Percentiles rank a stretch among this genome's conserved stretches.
Evolutionary conservation across 768 basidiomycete genomes (phyloP).

Genomic region (Auriculariales sp.): DNA sequence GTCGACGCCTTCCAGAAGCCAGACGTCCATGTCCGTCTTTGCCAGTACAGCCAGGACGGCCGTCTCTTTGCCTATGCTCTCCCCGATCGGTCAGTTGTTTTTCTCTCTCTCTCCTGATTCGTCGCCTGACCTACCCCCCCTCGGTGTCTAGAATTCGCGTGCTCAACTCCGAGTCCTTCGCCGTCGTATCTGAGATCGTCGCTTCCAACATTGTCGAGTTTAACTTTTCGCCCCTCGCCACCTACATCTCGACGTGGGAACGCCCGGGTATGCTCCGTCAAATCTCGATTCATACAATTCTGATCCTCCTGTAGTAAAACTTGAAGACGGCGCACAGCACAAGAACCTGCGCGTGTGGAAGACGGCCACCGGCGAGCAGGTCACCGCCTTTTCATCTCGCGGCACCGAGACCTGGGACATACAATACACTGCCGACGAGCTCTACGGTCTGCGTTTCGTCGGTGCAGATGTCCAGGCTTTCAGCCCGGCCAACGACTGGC

Average conservation of each 20-base stretch:
- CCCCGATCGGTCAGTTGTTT: constrained; percentile 47
- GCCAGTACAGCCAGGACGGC: constrained; percentile 76
- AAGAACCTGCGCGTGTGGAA: constrained; percentile 91
- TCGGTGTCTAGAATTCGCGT: constrained; percentile 59
- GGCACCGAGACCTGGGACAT: constrained; percentile 82
- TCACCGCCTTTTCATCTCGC: constrained; percentile 81
- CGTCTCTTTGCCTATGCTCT: constrained; percentile 76
- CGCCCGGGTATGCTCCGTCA: constrained; percentile 42
- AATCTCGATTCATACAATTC: background rate
- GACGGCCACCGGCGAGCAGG: constrained; percentile 71
- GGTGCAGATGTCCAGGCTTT: constrained; percentile 74
- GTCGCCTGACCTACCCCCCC: constrained; percentile 10
- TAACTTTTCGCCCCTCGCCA: constrained; percentile 85
- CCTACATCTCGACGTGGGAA: constrained; percentile 92
- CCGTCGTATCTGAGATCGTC: constrained; percentile 57
- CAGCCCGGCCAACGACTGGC: constrained; percentile 57
- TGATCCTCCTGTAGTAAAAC: constrained; percentile 46
- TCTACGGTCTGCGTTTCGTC: constrained; percentile 70
- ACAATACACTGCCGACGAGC: constrained; percentile 83
- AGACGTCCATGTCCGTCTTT: constrained; percentile 59
- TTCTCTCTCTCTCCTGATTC: constrained; percentile 6
- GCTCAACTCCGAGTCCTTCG: constrained; percentile 56
- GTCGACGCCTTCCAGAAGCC: constrained; percentile 50
- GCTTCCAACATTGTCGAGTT: constrained; percentile 70
- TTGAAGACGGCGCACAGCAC: constrained; percentile 82